Conservation (phyloP, 2,329 filamentous ascomycete genomes). For the Colletotrichum sp. region DNA sequence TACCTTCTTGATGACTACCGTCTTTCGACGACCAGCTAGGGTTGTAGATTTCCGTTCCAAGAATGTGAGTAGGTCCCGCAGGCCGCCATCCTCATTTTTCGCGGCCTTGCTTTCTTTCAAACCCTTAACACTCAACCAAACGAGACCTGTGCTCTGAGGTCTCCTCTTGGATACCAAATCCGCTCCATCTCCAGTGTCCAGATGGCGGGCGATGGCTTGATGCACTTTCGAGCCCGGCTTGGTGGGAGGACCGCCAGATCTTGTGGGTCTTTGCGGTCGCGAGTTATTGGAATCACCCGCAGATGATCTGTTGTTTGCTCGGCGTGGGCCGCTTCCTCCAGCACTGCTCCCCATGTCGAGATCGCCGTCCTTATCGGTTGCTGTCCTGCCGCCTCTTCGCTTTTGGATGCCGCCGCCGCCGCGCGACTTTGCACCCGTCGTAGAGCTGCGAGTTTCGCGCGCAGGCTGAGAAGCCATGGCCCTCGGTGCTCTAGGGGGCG, state of each 20-base stretch:
- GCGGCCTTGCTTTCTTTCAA: constrained; percentile 73
- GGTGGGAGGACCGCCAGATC: constrained; percentile 23
- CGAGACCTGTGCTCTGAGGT: constrained; percentile 16
- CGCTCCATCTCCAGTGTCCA: constrained; percentile 19
- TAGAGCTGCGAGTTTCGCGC: constrained; percentile 34
- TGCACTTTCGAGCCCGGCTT: constrained; percentile 22
- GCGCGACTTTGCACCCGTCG: constrained; percentile 32
- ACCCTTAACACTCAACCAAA: constrained; percentile 59
- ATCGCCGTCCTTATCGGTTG: constrained; percentile 61
- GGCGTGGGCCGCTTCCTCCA: constrained; percentile 28
- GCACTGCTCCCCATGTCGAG: constrained; percentile 57
- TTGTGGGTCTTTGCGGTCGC: constrained; percentile 33
- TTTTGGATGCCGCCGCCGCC: constrained; percentile 56
- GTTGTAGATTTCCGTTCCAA: constrained; percentile 72
- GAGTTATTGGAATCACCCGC: constrained; percentile 29
- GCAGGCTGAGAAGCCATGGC: constrained; percentile 24
- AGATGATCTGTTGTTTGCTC: constrained; percentile 34
- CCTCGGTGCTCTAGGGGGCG: constrained; percentile 23
- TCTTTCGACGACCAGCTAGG: constrained; percentile 45
- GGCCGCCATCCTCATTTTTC: constrained; percentile 68
- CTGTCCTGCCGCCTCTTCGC: constrained; percentile 42
- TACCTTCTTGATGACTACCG: constrained; percentile 78
- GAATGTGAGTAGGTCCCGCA: constrained; percentile 69
- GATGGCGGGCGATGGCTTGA: constrained; percentile 20
- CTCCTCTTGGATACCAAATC: constrained; percentile 21